These are phyloP conservation scores for Lichtheimia corymbifera DNA, from an alignment of 371 early-diverging fungal genomes.

Conservation along the genomic window DNA sequence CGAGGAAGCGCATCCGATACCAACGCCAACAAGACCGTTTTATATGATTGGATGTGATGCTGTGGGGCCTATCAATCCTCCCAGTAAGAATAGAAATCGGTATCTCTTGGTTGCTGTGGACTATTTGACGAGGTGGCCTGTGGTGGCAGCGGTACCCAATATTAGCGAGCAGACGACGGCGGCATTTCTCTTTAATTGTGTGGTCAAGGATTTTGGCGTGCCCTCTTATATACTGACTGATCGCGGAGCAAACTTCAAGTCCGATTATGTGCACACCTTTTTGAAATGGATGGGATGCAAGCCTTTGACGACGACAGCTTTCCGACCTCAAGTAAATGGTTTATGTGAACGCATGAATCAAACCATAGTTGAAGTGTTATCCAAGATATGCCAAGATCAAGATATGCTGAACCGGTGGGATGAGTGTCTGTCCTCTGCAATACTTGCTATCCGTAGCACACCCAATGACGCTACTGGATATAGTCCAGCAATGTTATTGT, in stretches of 20 bases:
- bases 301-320: conserved; percentile 22
- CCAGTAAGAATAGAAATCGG: conserved; percentile 7
- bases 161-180: conserved; percentile 21
- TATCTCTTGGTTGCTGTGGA: conserved; percentile 26
- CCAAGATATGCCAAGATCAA: conserved; percentile 15
- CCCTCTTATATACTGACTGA: conserved; percentile 18
- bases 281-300: conserved; percentile 16
- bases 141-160: conserved; percentile 16
- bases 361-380: conserved; percentile 12
- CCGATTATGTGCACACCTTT: conserved; percentile 7
- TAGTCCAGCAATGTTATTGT: conserved; percentile 16
- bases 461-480: conserved; percentile 20
- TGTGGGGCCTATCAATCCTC: conserved; percentile 19
- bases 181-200: conserved; percentile 12
- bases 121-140: conserved; percentile 22
- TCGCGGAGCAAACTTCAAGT: conserved; percentile 24
- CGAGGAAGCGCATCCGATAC: conserved; percentile 8
- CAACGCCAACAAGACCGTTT: conserved; percentile 10
- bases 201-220: conserved; percentile 17
- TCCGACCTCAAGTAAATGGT: conserved; percentile 34
- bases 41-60: conserved; percentile 21
- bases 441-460: conserved; percentile 16
- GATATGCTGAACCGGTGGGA: conserved; percentile 11
- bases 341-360: conserved; percentile 37
- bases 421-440: conserved; percentile 7